A percentile compares a stretch with the other conserved stretches of the same genome.
phyloP scores from a whole-genome alignment of 257 asterid genomes.

The Nicotiana undulata region DNA sequence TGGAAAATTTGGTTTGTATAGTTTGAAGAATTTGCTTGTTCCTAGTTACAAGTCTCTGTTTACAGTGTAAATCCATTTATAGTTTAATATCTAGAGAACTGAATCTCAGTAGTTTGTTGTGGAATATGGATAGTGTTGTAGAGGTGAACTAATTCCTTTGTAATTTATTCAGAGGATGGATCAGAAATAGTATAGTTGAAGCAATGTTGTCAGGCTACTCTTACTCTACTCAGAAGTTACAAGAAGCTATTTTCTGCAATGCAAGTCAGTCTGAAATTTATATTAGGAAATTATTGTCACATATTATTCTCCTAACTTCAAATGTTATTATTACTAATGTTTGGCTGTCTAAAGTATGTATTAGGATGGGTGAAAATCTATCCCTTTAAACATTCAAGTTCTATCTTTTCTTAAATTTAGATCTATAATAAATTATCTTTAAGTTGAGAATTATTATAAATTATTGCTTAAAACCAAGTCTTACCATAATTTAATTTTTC shows the following conservation, averaged over 20 bases:
- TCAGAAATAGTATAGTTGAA: not conserved
- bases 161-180: not conserved
- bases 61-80: not conserved
- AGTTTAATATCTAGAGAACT: not conserved
- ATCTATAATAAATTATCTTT: not conserved
- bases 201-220: not conserved
- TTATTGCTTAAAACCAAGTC: not conserved
- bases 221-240: not conserved
- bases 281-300: too few species aligned
- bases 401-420: not conserved
- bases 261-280: not conserved
- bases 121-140: not conserved
- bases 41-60: not conserved
- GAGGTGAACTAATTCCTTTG: not conserved
- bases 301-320: too few species aligned
- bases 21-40: not conserved
- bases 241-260: not conserved
- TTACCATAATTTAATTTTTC: not conserved
- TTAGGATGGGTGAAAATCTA: too few species aligned
- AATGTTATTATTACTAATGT: too few species aligned
- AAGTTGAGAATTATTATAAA: not conserved
- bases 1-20: not conserved
- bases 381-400: not conserved
- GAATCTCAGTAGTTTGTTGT: not conserved
- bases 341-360: too few species aligned